Evolutionary conservation across 2,329 filamentous ascomycete species (phyloP).

Genomic region (Blastomyces gilchristii): DNA sequence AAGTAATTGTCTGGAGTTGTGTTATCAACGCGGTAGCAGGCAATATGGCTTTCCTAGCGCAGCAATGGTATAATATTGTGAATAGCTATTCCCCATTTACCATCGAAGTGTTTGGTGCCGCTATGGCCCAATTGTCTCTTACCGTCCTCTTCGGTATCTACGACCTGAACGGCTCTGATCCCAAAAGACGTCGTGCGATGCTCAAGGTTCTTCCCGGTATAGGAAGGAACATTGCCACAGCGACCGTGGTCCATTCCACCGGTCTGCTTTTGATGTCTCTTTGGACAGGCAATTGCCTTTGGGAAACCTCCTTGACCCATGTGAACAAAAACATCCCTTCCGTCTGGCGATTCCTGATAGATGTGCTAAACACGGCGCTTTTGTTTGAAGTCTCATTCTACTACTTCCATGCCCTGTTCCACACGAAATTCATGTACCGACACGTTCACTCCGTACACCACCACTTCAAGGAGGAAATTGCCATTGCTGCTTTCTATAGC

Average conservation of each 20-base stretch:
- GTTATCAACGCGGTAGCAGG: background rate
- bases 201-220: background rate
- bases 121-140: background rate
- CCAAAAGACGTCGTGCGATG: background rate
- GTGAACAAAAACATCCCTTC: conserved; percentile 3
- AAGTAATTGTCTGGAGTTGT: background rate
- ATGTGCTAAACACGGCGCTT: conserved; percentile 1
- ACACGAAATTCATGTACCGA: conserved; percentile 12
- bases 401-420: conserved; percentile 11
- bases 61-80: conserved; percentile 1
- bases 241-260: background rate
- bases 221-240: background rate
- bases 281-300: background rate
- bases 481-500: conserved; percentile 11
- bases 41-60: background rate
- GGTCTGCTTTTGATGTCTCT: background rate
- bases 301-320: background rate
- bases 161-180: background rate
- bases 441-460: conserved; percentile 10
- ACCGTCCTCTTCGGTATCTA: background rate
- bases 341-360: background rate
- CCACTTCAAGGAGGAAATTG: conserved; percentile 9
- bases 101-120: conserved; percentile 1
- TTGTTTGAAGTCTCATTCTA: conserved; percentile 10
- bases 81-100: background rate